These are phyloP conservation scores for Leptomonas seymouri DNA, from an alignment of 208 protist genomes.

Conservation along the genomic window DNA sequence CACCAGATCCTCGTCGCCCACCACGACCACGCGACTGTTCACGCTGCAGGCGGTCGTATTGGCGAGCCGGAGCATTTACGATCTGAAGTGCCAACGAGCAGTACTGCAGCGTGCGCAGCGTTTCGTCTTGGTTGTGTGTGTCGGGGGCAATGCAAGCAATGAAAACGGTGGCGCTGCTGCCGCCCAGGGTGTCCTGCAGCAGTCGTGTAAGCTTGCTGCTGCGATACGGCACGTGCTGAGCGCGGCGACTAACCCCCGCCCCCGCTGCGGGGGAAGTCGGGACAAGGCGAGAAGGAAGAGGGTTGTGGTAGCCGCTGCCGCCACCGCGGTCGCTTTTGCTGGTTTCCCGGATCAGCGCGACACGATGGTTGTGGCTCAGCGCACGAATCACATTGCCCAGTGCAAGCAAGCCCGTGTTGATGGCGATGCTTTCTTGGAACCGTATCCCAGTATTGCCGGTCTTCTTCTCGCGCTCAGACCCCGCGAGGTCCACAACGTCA, in stretches of 20 bases:
- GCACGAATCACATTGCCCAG: constrained; percentile 95
- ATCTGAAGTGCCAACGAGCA: constrained; percentile 90
- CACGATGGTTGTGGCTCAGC: constrained; percentile 59
- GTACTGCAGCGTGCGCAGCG: constrained; percentile 92
- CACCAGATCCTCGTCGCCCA: not conserved
- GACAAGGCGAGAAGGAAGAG: not conserved
- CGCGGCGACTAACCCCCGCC: not conserved
- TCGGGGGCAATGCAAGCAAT: constrained; percentile 88
- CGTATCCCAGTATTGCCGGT: constrained; percentile 78
- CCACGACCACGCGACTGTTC: constrained; percentile 18
- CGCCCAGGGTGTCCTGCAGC: constrained; percentile 89
- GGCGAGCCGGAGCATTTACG: constrained; percentile 71
- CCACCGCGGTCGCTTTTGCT: not conserved
- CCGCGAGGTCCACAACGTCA: constrained; percentile 95
- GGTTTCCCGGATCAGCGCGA: not conserved
- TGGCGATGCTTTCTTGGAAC: constrained; percentile 93
- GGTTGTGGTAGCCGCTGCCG: not conserved
- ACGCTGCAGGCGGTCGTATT: constrained; percentile 46
- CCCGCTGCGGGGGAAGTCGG: not conserved
- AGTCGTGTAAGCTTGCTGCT: constrained; percentile 92
- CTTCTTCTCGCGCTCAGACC: constrained; percentile 84
- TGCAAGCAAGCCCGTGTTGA: constrained; percentile 92
- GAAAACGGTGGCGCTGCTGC: constrained; percentile 85
- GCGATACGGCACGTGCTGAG: constrained; percentile 83
- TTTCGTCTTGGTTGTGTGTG: constrained; percentile 80